A percentile compares a stretch with the other conserved stretches of the same genome.
These are phyloP conservation scores for Kwoniella sp. DNA, from an alignment of 768 basidiomycete genomes.

Conservation along the genomic window DNA sequence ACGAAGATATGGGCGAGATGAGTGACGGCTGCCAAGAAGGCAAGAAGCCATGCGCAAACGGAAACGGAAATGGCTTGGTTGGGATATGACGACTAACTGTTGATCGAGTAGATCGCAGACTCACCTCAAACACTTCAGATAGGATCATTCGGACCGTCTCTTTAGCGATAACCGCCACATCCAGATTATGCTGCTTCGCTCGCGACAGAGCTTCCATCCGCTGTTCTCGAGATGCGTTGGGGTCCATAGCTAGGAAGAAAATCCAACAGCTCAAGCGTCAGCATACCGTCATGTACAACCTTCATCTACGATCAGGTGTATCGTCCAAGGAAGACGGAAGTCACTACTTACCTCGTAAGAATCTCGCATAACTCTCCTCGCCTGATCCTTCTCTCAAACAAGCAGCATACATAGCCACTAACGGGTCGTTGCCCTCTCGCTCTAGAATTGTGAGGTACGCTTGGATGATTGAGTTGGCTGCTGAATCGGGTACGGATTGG, in stretches of 20 bases:
- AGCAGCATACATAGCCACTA: slow-evolving; percentile 92
- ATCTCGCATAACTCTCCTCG: slow-evolving; percentile 85
- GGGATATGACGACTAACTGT: too few species aligned
- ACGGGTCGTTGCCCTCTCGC: slow-evolving; percentile 73
- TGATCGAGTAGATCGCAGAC: slow-evolving; percentile 9
- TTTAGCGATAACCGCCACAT: slow-evolving; percentile 75
- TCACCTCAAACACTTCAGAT: slow-evolving; percentile 60
- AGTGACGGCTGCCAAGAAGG: too few species aligned
- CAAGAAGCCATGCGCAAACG: too few species aligned
- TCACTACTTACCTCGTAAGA: slow-evolving; percentile 68
- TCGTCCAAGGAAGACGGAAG: too few species aligned
- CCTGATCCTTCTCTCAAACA: slow-evolving; percentile 84
- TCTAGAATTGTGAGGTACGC: slow-evolving; percentile 86
- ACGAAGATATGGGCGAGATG: too few species aligned
- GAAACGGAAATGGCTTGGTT: too few species aligned
- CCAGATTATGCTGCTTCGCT: slow-evolving; percentile 80
- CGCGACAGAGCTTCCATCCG: slow-evolving; percentile 70
- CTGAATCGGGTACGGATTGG: slow-evolving; percentile 68
- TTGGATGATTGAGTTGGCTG: slow-evolving; percentile 80
- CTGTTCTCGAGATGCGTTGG: slow-evolving; percentile 60
- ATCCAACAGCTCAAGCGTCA: neutral
- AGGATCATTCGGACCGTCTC: slow-evolving; percentile 69
- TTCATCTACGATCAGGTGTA: too few species aligned
- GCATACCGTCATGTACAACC: neutral
- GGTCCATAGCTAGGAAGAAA: slow-evolving; percentile 56